Conservation (phyloP, 495 filamentous ascomycete genomes). For the Acidiella bohemica region DNA sequence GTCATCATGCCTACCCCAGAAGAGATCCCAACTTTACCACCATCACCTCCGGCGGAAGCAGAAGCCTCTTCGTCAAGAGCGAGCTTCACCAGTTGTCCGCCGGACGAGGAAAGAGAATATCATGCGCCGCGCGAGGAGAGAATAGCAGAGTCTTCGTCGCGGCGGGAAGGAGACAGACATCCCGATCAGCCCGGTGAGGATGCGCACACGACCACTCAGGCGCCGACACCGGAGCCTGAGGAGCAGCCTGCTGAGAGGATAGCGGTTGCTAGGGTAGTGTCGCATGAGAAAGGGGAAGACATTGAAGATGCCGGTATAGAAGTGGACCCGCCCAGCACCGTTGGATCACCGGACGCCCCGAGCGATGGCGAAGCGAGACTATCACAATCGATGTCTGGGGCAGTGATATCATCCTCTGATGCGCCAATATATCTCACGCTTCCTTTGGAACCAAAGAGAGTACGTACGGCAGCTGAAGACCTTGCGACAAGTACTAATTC, state of each 20-base stretch:
- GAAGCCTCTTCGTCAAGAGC: conserved; percentile 36
- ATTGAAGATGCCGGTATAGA: conserved; percentile 23
- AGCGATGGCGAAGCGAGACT: conserved; percentile 11
- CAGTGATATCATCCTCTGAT: conserved; percentile 2
- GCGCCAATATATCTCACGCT: conserved; percentile 11
- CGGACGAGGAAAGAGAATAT: conserved; percentile 31
- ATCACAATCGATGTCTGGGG: conserved; percentile 4
- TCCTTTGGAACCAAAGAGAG: conserved; percentile 2
- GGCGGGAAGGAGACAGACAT: neutral
- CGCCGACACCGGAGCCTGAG: conserved; percentile 8
- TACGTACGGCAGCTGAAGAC: no score
- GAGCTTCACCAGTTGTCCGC: conserved; percentile 44
- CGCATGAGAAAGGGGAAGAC: conserved; percentile 14
- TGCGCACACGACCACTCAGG: conserved; percentile 3
- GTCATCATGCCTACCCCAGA: conserved; percentile 51
- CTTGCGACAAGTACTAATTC: no score
- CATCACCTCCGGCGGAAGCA: conserved; percentile 30
- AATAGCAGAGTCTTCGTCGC: neutral
- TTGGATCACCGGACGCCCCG: conserved; percentile 22
- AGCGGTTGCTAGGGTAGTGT: neutral
- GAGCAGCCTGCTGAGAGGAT: neutral
- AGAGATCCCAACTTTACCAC: conserved; percentile 34
- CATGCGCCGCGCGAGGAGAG: conserved; percentile 8
- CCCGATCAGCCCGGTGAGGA: neutral
- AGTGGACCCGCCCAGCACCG: conserved; percentile 24